Base-by-base conservation (phyloP, 176 grass and related monocot species). In the Raddia guianensis region DNA sequence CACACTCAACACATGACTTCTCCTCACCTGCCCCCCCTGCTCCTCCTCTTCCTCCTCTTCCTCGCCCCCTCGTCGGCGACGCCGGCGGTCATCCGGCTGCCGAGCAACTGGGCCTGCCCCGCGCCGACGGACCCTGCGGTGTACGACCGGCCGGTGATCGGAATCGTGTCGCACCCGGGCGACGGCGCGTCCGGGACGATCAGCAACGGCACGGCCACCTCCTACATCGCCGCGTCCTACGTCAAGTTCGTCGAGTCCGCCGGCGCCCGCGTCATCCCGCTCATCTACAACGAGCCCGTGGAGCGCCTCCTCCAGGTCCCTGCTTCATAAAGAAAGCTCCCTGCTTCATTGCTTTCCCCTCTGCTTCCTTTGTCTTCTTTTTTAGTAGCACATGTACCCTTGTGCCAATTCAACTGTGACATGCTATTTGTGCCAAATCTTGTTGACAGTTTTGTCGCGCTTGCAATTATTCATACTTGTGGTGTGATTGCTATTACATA, bases 201-300 rank as follows among this genome's bases (percentile, higher is more conserved):
- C 64, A 85, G 76, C 71, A 92, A 88, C 83, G 54, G 35, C 62
- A 84, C 82, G 19, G 63, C 76, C 35, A 69, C 77, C 37, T 95
- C 89, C 70, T 89, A 88, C 83, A 89, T 90, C 70, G 79, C 59
- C 13, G 82, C 78, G 3, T 95, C 93, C 77, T 95, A 95, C 78
- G 84, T 98, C 77, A 98, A 98, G 84, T 98, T 95, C 84, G 92
- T 95, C 72, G 92, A 98, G 83, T 75, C 86, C 45, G 90, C 88
- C 13, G 92, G 96, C 44, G 88, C 96, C 34, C 83, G 92, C 60
- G 90, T 98, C 67, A 80, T 98, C 63, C 92, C 92, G 50, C 76
- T 98, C 86, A 73, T 95, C 78, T 98, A 93, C 72, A 93, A 98
- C 82, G 92, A 98, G 81, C 86, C 92, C 27, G 88, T 93, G 76